Percentiles rank a stretch among this genome's conserved stretches.
Conservation (phyloP, 176 grass and related monocot species). For the Otatea glauca region DNA sequence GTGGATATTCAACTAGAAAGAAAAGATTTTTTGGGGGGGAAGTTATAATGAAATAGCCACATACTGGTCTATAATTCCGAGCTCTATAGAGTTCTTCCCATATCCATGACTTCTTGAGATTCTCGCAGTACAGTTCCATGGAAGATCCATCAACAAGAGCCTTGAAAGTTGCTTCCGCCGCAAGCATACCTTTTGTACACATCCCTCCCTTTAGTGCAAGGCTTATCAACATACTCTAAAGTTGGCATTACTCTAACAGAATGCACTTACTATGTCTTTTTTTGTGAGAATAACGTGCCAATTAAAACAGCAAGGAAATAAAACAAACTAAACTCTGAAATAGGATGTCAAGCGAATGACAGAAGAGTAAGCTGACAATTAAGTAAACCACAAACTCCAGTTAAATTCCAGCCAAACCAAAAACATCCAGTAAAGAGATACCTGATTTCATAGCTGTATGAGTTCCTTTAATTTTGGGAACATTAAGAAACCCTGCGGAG, state of each 20-base stretch:
- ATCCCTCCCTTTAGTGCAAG: conserved; percentile 41
- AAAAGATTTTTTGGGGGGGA: not conserved
- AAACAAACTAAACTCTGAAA: not conserved
- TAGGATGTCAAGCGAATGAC: not conserved
- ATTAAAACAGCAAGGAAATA: not conserved
- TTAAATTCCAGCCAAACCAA: not conserved
- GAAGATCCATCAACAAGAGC: conserved; percentile 67
- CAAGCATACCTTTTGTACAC: conserved; percentile 83
- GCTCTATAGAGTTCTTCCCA: conserved; percentile 93
- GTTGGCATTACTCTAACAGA: not conserved
- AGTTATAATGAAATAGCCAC: conserved; percentile 19
- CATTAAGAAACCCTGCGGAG: conserved; percentile 95
- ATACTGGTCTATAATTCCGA: conserved; percentile 91
- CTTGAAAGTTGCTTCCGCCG: conserved; percentile 81
- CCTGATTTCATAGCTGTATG: conserved; percentile 99
- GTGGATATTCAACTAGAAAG: conserved; percentile 13
- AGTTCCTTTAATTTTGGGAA: conserved; percentile 97
- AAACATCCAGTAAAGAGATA: conserved; percentile 30
- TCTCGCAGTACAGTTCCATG: conserved; percentile 88
- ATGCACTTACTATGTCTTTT: not conserved
- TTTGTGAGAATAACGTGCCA: not conserved
- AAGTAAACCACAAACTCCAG: not conserved
- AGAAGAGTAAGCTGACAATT: not conserved
- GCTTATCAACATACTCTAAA: not conserved
- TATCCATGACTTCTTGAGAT: conserved; percentile 93